Percentiles rank a stretch among this genome's conserved stretches.
Conservation (phyloP, 768 basidiomycete genomes). For the Russula griseocarnosa region DNA sequence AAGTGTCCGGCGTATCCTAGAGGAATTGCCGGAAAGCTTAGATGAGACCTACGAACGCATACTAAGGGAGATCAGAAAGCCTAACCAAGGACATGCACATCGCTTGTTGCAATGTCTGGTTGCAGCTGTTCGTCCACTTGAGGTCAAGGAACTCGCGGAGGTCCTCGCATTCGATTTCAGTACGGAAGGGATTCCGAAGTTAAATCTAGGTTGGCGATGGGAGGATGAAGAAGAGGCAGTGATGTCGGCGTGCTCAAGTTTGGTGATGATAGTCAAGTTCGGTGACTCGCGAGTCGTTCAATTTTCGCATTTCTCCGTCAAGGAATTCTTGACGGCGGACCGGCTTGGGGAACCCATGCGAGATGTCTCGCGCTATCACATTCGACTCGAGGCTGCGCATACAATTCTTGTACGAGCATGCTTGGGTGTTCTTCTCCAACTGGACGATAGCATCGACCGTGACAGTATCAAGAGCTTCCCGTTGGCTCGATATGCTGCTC, state of each 20-base stretch:
- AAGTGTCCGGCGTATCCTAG: not conserved
- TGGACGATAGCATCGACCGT: not conserved
- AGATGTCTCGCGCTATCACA: conserved; percentile 1
- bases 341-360: not conserved
- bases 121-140: conserved; percentile 2
- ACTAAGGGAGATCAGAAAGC: conserved; percentile 1
- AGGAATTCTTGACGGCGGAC: not conserved
- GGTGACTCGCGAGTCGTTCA: not conserved
- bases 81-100: conserved; percentile 1
- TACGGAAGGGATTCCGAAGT: not conserved
- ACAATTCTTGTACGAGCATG: conserved; percentile 5
- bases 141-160: conserved; percentile 4
- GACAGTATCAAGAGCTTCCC: not conserved
- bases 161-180: not conserved
- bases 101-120: conserved; percentile 9
- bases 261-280: not conserved
- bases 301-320: conserved; percentile 9
- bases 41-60: conserved; percentile 14
- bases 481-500: not conserved
- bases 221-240: conserved; percentile 2
- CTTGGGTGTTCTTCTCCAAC: not conserved
- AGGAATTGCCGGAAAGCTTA: not conserved
- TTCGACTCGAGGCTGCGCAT: not conserved
- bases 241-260: conserved; percentile 5
- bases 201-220: not conserved